Evolutionary conservation across 2,329 filamentous ascomycete genomes (phyloP), one percentile per base, ranked within the genome.

Genomic region (Neofusicoccum umdonicola): DNA sequence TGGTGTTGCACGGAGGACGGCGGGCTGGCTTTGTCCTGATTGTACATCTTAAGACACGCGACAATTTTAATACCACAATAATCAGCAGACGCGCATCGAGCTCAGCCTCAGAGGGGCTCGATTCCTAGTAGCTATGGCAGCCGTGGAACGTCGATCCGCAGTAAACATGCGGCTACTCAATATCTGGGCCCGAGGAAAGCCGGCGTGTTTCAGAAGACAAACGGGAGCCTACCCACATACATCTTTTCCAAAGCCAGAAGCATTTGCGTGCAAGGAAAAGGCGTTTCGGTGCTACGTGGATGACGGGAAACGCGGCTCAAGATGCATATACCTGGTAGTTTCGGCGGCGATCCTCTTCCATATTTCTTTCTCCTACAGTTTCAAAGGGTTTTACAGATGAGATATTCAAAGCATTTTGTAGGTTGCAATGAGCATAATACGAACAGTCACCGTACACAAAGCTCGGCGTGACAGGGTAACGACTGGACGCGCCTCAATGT

Each of bases 11-110:
- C 42, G 35, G 27, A 52, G 65, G 44, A 34, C 11, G 9, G 19
- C 41, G 4, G 57, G 44, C 4, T 67, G 66, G 66, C 17, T 35
- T 31, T 67, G 66, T 51, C 7, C 11, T 11, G 51, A 64, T 5
- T 64, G 62, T 37, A 11, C 19, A 13, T 41, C 35, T 7, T 50
- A 45, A 60, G 19, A 2, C 27, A 37, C 9, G 35, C 5, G 13
- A 11, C 37, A 6, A 39, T 19, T 9, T 17, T 17, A 9, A 22
- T 3, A 37, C 1, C 9, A 19, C 31, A 31, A 19, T 37, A 15
- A 37, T 22, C 44, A 15, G 31, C 17, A n/a, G 22, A 22, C 9
- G 3, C 39, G n/a, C 9, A 58, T 41, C 13, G 15, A 31, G 39
- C 9, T 47, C 35, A 12, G 12, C 42, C 11, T 9, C 9, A 19